A percentile compares a stretch with the other conserved stretches of the same genome.
These are phyloP conservation scores for Xylaria flabelliformis DNA, from an alignment of 495 filamentous ascomycete species.

Conservation along the genomic window DNA sequence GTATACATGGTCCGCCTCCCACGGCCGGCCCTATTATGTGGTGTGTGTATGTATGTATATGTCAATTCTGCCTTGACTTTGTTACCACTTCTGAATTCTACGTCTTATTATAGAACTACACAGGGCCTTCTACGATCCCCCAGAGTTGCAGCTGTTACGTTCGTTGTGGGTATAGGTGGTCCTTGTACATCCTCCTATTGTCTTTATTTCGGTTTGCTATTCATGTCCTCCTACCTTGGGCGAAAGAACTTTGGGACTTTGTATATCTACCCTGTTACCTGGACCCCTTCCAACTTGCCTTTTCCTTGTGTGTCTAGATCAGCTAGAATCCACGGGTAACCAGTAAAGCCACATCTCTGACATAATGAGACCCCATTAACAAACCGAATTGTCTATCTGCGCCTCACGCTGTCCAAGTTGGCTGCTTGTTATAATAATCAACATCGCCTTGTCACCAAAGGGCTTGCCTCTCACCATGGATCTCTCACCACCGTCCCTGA, in stretches of 20 bases:
- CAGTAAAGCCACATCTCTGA: constrained; percentile 20
- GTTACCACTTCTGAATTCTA: background rate
- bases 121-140: constrained; percentile 14
- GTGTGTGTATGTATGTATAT: constrained; percentile 9
- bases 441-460: constrained; percentile 11
- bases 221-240: constrained; percentile 1
- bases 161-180: constrained; percentile 23
- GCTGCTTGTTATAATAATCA: constrained; percentile 35
- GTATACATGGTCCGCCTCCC: constrained; percentile 8
- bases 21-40: constrained; percentile 18
- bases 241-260: constrained; percentile 7
- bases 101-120: constrained; percentile 23
- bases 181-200: constrained; percentile 17
- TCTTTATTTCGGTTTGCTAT: constrained; percentile 1
- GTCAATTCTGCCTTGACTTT: background rate
- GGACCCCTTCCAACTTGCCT: constrained; percentile 17
- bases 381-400: background rate
- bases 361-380: constrained; percentile 22
- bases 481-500: constrained; percentile 56
- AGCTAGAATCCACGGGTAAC: background rate
- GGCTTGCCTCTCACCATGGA: constrained; percentile 44
- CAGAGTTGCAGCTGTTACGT: constrained; percentile 8
- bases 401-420: constrained; percentile 14
- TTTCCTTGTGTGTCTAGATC: constrained; percentile 17
- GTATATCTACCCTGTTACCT: constrained; percentile 19